A percentile compares a stretch with the other conserved stretches of the same genome.
Evolutionary conservation across 2,329 filamentous ascomycete species (phyloP).

Genomic region (Scopulariopsis brevicaulis): DNA sequence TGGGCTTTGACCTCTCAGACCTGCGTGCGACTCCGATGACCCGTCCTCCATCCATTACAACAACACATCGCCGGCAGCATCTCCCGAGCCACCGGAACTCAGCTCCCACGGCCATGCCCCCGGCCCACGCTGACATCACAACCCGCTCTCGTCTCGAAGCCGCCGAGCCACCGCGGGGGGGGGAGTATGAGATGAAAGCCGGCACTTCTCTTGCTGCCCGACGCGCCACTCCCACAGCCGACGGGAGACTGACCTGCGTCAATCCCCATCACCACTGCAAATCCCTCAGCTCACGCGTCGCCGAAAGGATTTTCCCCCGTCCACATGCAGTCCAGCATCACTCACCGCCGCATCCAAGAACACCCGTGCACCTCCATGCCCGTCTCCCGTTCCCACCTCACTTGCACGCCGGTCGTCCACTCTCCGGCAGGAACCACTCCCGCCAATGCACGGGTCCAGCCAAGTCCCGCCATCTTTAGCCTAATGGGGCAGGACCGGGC

Average conservation of each 20-base stretch:
- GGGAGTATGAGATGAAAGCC: neutral
- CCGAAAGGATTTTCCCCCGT: neutral
- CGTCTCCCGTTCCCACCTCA: neutral
- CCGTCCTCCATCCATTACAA: neutral
- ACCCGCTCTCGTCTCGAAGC: neutral
- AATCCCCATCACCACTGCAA: neutral
- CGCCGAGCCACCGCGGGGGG: neutral
- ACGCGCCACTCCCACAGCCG: neutral
- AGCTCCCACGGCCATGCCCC: neutral
- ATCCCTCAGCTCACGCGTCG: neutral
- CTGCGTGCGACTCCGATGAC: neutral
- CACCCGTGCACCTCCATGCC: neutral
- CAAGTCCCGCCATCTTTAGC: neutral
- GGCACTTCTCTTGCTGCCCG: neutral
- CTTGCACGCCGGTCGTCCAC: neutral
- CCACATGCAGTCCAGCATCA: neutral
- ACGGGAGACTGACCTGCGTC: neutral
- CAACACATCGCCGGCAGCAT: neutral
- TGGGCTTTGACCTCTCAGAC: no score
- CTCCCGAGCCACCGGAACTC: neutral
- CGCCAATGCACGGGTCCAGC: neutral
- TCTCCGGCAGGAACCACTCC: neutral
- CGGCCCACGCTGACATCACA: neutral
- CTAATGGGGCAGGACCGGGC: neutral
- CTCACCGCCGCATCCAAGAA: neutral